Base-by-base conservation (phyloP, 257 asterid genomes). In the Rauvolfia tetraphylla region DNA sequence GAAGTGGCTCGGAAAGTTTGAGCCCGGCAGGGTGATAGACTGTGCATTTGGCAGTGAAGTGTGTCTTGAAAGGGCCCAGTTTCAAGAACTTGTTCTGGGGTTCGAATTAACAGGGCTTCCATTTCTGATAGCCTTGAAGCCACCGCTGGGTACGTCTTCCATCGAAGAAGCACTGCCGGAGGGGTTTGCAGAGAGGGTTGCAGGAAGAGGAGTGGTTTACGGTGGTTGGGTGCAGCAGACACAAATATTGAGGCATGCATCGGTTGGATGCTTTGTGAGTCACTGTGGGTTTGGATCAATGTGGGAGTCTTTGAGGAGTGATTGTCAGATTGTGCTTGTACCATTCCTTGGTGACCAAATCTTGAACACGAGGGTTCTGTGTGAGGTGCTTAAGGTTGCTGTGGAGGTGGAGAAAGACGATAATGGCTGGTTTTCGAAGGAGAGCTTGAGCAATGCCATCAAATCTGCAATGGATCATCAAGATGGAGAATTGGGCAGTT, bases 231-330 rank as follows among this genome's bases (percentile, higher is more conserved):
- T 91, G 54, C 93, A 85, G 68, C 97, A 91, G 78, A 61, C 88
- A 18, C 88, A 85, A 77, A 85, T 91, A 29, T 85, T 93, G 68
- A 81, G 39, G 54, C 98, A 93, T 84, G 82, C 87, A 29, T 85
- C 98, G 4, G 87, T 93, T 0, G 97, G 98, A 1, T 91, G 98
- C 80, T 93, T 91, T 83, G 97, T 93, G 71, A 91, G 90, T 82
- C 97, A 93, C 54, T 87, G 98, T 75, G 98, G 96, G 71, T 84
- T 88, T 79, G 93, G 97, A 33, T 91, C 98, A 12, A 93, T 90
- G 95, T 93, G 97, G 96, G 96, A 93, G 79, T 89, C 95, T 56
- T 66, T 93, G 84, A 76, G 82, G 83, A 84, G 90, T 59, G 89
- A 90, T 12, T 72, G 89, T 57, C 96, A 89, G 79, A 82, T 91